A percentile compares a stretch with the other conserved stretches of the same genome.
phyloP scores from a whole-genome alignment of 177 flowering plant genomes.

The Vitis hybrid region DNA sequence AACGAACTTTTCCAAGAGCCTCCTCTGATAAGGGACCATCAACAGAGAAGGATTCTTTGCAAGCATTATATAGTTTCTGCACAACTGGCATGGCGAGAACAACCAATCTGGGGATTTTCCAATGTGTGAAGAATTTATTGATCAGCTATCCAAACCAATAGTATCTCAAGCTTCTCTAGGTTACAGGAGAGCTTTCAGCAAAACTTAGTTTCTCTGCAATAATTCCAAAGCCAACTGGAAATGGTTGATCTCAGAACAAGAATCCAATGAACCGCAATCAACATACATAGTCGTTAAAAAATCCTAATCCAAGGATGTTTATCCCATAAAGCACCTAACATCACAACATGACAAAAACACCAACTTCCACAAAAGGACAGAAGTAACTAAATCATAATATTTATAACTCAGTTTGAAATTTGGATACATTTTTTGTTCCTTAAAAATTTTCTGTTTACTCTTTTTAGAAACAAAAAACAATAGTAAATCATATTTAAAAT shows the following conservation, averaged over 20 bases:
- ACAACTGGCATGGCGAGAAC: constrained; percentile 12
- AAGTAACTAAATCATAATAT: no score
- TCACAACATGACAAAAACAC: neutral
- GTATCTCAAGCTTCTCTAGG: neutral
- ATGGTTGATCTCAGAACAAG: neutral
- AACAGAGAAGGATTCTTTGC: constrained; percentile 68
- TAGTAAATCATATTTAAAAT: no score
- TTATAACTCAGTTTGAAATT: no score
- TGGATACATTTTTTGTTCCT: no score
- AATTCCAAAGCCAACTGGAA: constrained; percentile 3
- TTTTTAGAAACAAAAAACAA: no score
- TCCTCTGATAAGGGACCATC: constrained; percentile 81
- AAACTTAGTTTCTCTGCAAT: constrained; percentile 11
- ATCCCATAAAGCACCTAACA: neutral
- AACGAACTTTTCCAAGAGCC: constrained; percentile 70
- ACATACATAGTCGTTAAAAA: neutral
- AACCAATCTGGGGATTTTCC: neutral
- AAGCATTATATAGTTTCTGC: constrained; percentile 75
- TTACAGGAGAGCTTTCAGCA: constrained; percentile 4
- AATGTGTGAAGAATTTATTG: no score
- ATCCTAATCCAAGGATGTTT: neutral
- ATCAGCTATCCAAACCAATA: no score
- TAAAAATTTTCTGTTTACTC: no score
- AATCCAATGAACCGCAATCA: neutral
- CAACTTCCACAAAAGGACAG: no score